Conservation (phyloP, 2,329 filamentous ascomycete genomes). For the Berkeleyomyces rouxiae region DNA sequence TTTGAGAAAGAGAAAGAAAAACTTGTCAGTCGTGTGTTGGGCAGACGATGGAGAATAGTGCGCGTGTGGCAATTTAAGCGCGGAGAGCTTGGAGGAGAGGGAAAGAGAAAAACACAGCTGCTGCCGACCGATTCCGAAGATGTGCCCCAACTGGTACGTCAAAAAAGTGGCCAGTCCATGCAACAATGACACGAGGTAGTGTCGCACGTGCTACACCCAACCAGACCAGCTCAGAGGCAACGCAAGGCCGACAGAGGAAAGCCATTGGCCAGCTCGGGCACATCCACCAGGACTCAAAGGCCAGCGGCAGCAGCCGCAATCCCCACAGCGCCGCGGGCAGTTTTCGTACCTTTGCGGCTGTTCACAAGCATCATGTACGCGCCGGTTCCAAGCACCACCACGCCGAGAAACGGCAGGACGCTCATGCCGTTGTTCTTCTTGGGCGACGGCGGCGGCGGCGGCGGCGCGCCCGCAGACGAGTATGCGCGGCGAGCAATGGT, state of each 20-base stretch:
- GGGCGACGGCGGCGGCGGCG: background rate
- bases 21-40: conserved; percentile 17
- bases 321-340: background rate
- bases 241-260: too few relatives aligned
- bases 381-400: conserved; percentile 16
- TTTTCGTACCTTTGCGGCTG: conserved; percentile 28
- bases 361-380: conserved; percentile 36
- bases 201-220: too few relatives aligned
- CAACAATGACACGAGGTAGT: too few relatives aligned
- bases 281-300: background rate
- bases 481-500: conserved; percentile 13
- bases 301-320: background rate
- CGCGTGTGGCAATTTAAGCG: background rate
- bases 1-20: background rate
- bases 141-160: too few relatives aligned
- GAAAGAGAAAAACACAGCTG: background rate
- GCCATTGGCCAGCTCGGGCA: too few relatives aligned
- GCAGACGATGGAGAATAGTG: background rate
- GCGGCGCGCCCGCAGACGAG: background rate
- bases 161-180: too few relatives aligned
- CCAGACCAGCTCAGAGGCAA: too few relatives aligned
- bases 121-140: too few relatives aligned
- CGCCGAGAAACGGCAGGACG: conserved; percentile 9
- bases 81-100: background rate
- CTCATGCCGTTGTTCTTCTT: conserved; percentile 11